Evolutionary conservation across 768 basidiomycete species (phyloP).

Genomic region (Tricholomella constricta): DNA sequence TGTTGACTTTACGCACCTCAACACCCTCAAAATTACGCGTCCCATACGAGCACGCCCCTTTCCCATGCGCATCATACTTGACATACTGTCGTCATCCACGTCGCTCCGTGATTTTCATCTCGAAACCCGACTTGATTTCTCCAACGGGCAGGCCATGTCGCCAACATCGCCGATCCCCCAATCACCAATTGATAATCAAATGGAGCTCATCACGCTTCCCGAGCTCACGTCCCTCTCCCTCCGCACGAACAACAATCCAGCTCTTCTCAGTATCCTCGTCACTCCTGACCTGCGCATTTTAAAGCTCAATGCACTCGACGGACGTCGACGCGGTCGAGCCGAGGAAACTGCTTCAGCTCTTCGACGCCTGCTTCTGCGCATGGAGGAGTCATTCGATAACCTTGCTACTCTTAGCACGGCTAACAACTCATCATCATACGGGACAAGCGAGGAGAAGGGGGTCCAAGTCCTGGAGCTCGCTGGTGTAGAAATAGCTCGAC

Average conservation of each 20-base stretch:
- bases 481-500: conserved; percentile 19
- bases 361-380: conserved; percentile 31
- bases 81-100: conserved; percentile 19
- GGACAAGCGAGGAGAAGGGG: not conserved
- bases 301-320: conserved; percentile 37
- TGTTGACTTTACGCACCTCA: conserved; percentile 19
- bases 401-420: conserved; percentile 10
- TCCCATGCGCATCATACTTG: conserved; percentile 17
- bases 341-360: conserved; percentile 29
- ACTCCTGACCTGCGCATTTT: conserved; percentile 31
- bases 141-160: conserved; percentile 1
- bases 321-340: conserved; percentile 27
- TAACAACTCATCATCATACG: not conserved
- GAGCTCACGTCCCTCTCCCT: conserved; percentile 30
- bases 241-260: conserved; percentile 35
- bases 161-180: not conserved
- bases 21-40: conserved; percentile 22
- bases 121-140: conserved; percentile 18
- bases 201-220: conserved; percentile 10
- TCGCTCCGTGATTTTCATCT: conserved; percentile 20
- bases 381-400: conserved; percentile 19
- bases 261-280: conserved; percentile 31
- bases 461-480: conserved; percentile 27
- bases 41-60: conserved; percentile 27
- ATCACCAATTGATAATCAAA: not conserved